Evolutionary conservation across 2,329 filamentous ascomycete genomes (phyloP), one percentile per base, ranked within the genome.

Genomic region (Acrodontium crateriforme): DNA sequence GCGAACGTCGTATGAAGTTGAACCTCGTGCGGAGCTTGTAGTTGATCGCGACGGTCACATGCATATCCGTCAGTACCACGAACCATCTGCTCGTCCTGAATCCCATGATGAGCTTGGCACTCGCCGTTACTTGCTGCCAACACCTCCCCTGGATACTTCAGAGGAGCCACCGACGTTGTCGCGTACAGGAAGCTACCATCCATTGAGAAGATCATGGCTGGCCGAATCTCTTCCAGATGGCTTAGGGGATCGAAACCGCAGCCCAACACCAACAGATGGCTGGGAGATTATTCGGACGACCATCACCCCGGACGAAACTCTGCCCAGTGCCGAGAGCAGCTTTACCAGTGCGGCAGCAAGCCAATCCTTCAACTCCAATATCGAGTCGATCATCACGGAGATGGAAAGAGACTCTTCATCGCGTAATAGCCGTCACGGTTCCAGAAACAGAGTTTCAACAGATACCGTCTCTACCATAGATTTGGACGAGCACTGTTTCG

Each of bases 211-310:
- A 22, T 37, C 45, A 5, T 50, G 46, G 47, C 38, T 34, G 14
- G 35, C 41, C 6, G 39, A 39, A 11, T 46, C 44, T 8, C 44
- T 44, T n/a, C 25, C 78, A 2, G 76, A 91, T 52, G 83, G 83
- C 3, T 67, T 93, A 10, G 84, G 83, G 19, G 83, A 93, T 54
- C 78, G 84, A 33, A 71, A 82, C 37, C 73, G 83, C 41, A 92
- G 83, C 52, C 58, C 82, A n/a, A 76, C 78, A 1, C 76, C 78
- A 5, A 59, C 62, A 27, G 58, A 57, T 23, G 64, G 67, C 27
- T 94, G 85, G 85, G 78, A 87, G 34, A 82, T 75, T 3, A 71
- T 94, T 29, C 62, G 84, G 32, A 76, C 69, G 5, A 91, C 81
- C 0, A 68, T 94, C 35, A 76, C 79, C 0, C 81, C 82, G 1